A percentile compares a stretch with the other conserved stretches of the same genome.
These are phyloP conservation scores for Pseudogymnoascus sp. DNA, from an alignment of 2,329 filamentous ascomycete genomes.

Conservation along the genomic window DNA sequence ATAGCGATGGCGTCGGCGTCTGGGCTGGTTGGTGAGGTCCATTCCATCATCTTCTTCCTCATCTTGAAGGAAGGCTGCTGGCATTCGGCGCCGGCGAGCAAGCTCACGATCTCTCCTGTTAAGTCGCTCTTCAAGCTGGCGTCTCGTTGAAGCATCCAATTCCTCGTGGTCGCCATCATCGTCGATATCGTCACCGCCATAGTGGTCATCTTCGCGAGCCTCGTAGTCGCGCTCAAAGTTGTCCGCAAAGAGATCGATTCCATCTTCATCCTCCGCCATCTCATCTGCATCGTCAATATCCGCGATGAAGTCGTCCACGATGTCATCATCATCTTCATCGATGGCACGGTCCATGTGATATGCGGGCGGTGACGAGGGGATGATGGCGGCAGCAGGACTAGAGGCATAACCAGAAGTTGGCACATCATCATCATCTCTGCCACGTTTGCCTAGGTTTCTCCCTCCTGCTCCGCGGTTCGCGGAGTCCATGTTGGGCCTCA, in stretches of 20 bases:
- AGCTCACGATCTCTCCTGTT: slow-evolving; percentile 67
- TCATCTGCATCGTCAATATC: slow-evolving; percentile 73
- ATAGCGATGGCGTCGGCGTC: slow-evolving; percentile 79
- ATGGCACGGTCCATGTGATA: slow-evolving; percentile 55
- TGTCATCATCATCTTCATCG: slow-evolving; percentile 61
- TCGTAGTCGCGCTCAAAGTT: slow-evolving; percentile 66
- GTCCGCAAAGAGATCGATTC: slow-evolving; percentile 68
- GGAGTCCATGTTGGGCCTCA: slow-evolving; percentile 71
- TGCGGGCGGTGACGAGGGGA: slow-evolving; percentile 58
- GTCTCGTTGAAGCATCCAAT: slow-evolving; percentile 56
- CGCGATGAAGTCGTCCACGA: slow-evolving; percentile 62
- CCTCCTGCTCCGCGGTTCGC: slow-evolving; percentile 62
- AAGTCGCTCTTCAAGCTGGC: slow-evolving; percentile 64
- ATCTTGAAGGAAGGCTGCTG: slow-evolving; percentile 64
- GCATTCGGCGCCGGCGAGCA: slow-evolving; percentile 56
- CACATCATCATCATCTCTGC: slow-evolving; percentile 55
- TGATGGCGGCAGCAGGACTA: slow-evolving; percentile 39
- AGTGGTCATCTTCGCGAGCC: slow-evolving; percentile 58
- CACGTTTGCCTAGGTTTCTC: slow-evolving; percentile 50
- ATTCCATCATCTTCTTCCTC: slow-evolving; percentile 80
- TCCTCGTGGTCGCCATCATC: slow-evolving; percentile 68
- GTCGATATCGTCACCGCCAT: slow-evolving; percentile 65
- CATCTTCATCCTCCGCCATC: slow-evolving; percentile 71
- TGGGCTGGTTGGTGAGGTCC: slow-evolving; percentile 77
- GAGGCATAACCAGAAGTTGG: slow-evolving; percentile 43